These are phyloP conservation scores for Chlorella sp. DNA, from an alignment of 139 green algal genomes.

Conservation along the genomic window DNA sequence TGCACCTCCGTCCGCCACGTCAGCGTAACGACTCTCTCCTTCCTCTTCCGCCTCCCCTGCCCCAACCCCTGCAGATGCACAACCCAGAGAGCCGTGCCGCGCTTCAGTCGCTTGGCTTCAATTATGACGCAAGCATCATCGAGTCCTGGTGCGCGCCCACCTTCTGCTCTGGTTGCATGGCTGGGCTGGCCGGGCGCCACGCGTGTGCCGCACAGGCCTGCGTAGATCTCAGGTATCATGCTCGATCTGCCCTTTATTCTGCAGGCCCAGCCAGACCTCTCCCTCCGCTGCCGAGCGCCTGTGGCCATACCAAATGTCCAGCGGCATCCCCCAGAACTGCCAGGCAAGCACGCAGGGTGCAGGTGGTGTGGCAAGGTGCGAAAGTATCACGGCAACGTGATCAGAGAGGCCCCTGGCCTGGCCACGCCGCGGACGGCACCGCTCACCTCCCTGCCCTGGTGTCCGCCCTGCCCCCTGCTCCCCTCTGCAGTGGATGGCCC, in stretches of 20 bases:
- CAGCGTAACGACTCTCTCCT: background rate
- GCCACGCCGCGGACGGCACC: background rate
- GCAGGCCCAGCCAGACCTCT: background rate
- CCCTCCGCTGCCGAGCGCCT: background rate
- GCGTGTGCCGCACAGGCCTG: background rate
- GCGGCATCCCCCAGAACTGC: background rate
- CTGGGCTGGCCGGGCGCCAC: too few relatives aligned
- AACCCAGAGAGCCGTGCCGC: constrained; percentile 7
- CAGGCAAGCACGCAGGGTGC: background rate
- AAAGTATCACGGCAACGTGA: background rate
- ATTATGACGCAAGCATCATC: background rate
- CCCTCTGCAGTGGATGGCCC: constrained; percentile 3
- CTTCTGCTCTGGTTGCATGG: background rate
- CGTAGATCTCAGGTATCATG: too few relatives aligned
- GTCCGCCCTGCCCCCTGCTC: background rate
- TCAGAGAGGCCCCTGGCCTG: too few relatives aligned
- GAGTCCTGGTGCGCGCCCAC: background rate
- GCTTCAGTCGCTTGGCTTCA: background rate
- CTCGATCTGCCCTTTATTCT: background rate
- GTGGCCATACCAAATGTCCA: background rate
- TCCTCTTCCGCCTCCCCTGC: background rate
- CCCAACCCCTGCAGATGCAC: background rate
- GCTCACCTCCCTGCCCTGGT: background rate
- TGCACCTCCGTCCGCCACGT: background rate
- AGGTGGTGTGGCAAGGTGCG: background rate